These are phyloP conservation scores for Sarocladiaceae sp. DNA, from an alignment of 2,329 filamentous ascomycete species.

Conservation along the genomic window DNA sequence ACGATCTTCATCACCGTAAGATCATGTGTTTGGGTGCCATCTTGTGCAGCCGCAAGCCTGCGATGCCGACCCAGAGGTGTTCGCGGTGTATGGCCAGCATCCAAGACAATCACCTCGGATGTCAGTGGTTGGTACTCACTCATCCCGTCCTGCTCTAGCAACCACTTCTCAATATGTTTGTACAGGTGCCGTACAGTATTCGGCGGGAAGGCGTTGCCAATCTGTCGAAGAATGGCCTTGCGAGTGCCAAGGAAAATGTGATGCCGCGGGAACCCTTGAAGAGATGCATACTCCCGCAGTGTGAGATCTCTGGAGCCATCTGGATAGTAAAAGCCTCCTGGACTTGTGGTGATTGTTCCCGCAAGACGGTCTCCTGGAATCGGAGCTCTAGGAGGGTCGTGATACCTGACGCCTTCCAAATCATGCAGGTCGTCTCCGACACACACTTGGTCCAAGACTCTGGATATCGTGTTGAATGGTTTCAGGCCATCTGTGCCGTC, in stretches of 20 bases:
- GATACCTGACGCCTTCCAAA: conserved; percentile 19
- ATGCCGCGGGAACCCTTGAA: conserved; percentile 62
- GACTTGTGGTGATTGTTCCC: conserved; percentile 59
- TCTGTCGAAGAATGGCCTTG: conserved; percentile 50
- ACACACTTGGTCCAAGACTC: conserved; percentile 26
- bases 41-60: neutral
- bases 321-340: conserved; percentile 59
- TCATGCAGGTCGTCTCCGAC: conserved; percentile 37
- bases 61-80: neutral
- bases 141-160: conserved; percentile 37
- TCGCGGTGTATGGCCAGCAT: neutral
- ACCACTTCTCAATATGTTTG: conserved; percentile 38
- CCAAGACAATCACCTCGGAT: neutral
- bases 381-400: conserved; percentile 22
- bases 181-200: conserved; percentile 44
- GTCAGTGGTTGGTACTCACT: conserved; percentile 11
- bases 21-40: too few relatives aligned
- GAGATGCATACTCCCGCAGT: conserved; percentile 56
- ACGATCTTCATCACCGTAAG: neutral
- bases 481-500: conserved; percentile 27
- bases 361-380: conserved; percentile 44
- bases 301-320: conserved; percentile 58
- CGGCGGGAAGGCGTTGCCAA: conserved; percentile 75
- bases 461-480: conserved; percentile 37
- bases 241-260: conserved; percentile 49